Evolutionary conservation across 768 basidiomycete species (phyloP).

Genomic region (Leccinum broughii): DNA sequence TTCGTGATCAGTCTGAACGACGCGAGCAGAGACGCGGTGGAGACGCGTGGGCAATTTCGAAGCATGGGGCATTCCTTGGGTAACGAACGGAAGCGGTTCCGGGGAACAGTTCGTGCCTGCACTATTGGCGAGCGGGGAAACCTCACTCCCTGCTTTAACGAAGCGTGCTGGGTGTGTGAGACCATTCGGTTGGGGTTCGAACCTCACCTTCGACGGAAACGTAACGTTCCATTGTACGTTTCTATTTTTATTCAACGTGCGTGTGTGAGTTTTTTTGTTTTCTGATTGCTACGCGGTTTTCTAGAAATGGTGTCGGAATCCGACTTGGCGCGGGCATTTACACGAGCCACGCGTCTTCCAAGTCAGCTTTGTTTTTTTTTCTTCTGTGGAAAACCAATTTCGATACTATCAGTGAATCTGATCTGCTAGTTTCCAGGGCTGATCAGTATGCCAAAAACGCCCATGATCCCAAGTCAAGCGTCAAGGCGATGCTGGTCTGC

Average conservation of each 20-base stretch:
- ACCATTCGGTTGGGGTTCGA: constrained; percentile 24
- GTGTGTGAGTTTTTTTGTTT: neutral
- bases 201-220: constrained; percentile 24
- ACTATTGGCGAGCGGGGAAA: constrained; percentile 25
- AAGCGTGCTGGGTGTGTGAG: constrained; percentile 21
- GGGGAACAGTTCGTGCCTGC: constrained; percentile 23
- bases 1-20: neutral
- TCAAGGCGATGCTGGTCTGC: constrained; percentile 25
- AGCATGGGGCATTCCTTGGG: constrained; percentile 4
- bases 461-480: constrained; percentile 7
- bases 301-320: constrained; percentile 18
- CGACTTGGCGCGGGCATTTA: constrained; percentile 30
- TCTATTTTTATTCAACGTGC: neutral
- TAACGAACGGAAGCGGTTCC: constrained; percentile 29
- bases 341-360: constrained; percentile 23
- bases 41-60: constrained; percentile 12
- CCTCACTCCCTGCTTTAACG: constrained; percentile 10
- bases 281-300: constrained; percentile 4
- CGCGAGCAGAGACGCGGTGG: constrained; percentile 17
- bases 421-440: constrained; percentile 16
- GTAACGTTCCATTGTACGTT: constrained; percentile 12
- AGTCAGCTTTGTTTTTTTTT: constrained; percentile 11
- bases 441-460: constrained; percentile 17
- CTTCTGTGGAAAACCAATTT: neutral
- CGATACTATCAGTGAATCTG: neutral